Base-by-base conservation (phyloP, 768 basidiomycete genomes). In the Serendipita vermifera region DNA sequence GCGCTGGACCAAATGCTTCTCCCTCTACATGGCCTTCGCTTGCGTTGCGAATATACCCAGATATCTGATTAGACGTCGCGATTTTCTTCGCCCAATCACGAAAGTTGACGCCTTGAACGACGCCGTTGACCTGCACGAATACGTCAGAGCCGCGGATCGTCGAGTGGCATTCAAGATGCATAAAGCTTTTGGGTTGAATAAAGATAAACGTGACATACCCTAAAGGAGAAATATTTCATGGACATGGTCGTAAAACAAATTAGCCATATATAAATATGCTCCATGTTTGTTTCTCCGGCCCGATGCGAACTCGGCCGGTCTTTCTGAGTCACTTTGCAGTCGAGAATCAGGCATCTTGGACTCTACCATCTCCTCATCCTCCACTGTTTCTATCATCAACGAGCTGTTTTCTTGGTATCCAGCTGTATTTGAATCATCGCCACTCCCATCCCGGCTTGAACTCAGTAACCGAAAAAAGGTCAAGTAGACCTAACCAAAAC, bases 101-200 rank as follows among this genome's bases (percentile, higher is more conserved):
- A 51, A 51, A 51, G 22, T 51, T 51, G 5, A 51, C 46, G 11
- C 46, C 20, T 29, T 51, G 46, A 9, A 51, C 46, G n/a, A n/a
- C n/a, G n/a, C 46, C 46, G n/a, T 20, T 15, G 9, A 26, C 46
- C 46, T 51, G 40, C 13, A 11, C 9, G 11, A 13, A 24, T 43
- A 22, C 40, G 26, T 43, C 13, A 14, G 26, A 22, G 14, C 9
- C 7, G 14, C n/a, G n/a, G n/a, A n/a, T n/a, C 13, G 26, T 43
- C 13, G 40, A 43, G 7, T n/a, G n/a, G 35, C 9, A 9, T 9
- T 36, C 35, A 38, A 38, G 36, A 17, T 17, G 36, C 36, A 38
- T 13, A 38, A 13, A 17, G 13, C 17, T 38, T 38, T 11, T 38
- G 36, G 36, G 36, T 11, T 11, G 11, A 43, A 13, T 43, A 24